phyloP scores from a whole-genome alignment of 2,329 filamentous ascomycete genomes.

The Colletotrichum brevisporum region DNA sequence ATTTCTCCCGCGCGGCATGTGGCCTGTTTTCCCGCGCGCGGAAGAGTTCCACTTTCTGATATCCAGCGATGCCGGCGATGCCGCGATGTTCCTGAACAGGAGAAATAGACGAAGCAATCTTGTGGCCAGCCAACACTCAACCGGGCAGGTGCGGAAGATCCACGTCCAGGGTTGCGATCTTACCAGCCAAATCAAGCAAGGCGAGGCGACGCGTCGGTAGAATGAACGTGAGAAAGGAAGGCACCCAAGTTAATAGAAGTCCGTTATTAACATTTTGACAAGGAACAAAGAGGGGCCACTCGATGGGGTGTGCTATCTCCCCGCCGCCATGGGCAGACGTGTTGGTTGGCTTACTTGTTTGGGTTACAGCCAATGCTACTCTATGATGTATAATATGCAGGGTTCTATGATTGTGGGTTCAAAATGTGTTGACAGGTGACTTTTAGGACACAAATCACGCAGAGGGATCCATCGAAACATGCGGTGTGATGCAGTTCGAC shows the following conservation, averaged over 20 bases:
- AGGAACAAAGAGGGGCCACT: not conserved
- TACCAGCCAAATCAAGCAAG: conserved; percentile 9
- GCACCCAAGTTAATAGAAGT: not conserved
- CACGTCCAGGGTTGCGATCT: not conserved
- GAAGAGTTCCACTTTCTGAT: not conserved
- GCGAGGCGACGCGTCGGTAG: not conserved
- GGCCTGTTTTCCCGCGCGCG: not conserved
- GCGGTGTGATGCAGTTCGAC: conserved; percentile 12
- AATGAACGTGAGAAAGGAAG: not conserved
- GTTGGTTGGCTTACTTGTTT: conserved; percentile 11
- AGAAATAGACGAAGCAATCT: not conserved
- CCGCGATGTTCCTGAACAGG: conserved; percentile 16
- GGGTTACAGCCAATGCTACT: conserved; percentile 19
- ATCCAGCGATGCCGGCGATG: conserved; percentile 4
- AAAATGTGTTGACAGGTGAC: not conserved
- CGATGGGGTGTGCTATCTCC: not conserved
- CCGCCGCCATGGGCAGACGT: not conserved
- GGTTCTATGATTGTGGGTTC: conserved; percentile 3
- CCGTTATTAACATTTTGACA: not conserved
- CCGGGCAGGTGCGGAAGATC: conserved; percentile 29
- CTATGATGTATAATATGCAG: conserved; percentile 22
- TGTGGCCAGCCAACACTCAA: conserved; percentile 21
- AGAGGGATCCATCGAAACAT: conserved; percentile 11
- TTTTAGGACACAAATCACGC: conserved; percentile 9
- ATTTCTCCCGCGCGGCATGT: conserved; percentile 1